Base-by-base conservation (phyloP, 2,329 filamentous ascomycete genomes). In the Diatrype stigma region DNA sequence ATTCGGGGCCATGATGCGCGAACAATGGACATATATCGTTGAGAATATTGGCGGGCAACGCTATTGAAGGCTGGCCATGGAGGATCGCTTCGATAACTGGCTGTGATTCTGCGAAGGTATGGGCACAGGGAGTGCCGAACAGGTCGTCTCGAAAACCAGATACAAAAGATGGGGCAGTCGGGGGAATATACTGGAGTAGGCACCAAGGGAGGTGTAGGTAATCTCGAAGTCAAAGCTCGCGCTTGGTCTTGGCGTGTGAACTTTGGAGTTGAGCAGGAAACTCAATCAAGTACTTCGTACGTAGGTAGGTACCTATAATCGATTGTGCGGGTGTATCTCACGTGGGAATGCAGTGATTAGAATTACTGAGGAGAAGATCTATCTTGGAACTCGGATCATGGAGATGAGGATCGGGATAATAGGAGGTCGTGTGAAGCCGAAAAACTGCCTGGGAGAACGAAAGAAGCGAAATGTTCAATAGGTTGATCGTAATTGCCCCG, bases 1-100 rank as follows among this genome's bases (percentile, higher is more conserved):
- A 51, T 74, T 76, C 35, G 79, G 80, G 52, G 78, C 77, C 80
- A 84, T 83, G 52, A 50, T 68, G 56, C 47, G 49, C 37, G 37
- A 35, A 45, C 42, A 50, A 46, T 35, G 48, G 47, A 19, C 28
- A 48, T 44, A 44, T 26, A 48, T 52, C 52, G 46, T 42, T 52
- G 50, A 47, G 49, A 49, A 42, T 42, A 42, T 51, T 45, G 23
- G 48, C 50, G 42, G 49, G 28, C 40, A 46, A 51, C 34, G 44
- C 49, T 61, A 62, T 62, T 53, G 48, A 52, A 54, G 55, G 58
- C 61, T 57, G 59, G 69, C 71, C 71, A 74, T 74, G 62, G 56
- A 62, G 49, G 26, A 17, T 16, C 12, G 40, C n/a, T 44, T 11
- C n/a, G 40, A n/a, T 3, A 16, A 28, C 17, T 30, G 19, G 17